Evolutionary conservation across 1,139 yeast species (phyloP), one percentile per base, ranked within the genome.

Genomic region (Cylindricascospora bacillispora): DNA sequence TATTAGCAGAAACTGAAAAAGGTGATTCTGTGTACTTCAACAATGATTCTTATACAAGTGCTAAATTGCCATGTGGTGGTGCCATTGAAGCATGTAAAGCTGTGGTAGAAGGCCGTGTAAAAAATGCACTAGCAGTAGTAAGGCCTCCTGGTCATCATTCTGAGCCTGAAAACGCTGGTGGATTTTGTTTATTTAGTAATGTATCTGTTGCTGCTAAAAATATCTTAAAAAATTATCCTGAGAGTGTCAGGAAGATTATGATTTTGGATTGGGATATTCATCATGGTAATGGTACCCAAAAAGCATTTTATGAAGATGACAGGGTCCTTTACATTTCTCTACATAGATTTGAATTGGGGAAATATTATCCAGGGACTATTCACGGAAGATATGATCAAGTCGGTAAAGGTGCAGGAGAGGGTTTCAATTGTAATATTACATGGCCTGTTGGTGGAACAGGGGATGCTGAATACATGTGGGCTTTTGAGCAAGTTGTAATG

Each of bases 71-170:
- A 11, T 89, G 97, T 53, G 99, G 99, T 33, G 97, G 98, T 17
- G 77, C 94, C 18, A 89, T 92, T 30, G 98, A 89, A 54, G 94
- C 95, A 1, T 86, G 97, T 54, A 73, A 75, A 43, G 95, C 97
- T 0, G 98, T 92, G 13, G 79, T 89, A 7, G 97, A 86, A 52
- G 94, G 95, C 1, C 62, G 66, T 35, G 97, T 86, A 18, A 85
- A 85, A 49, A 92, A 92, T 52, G 78, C 95, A 0, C 54, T 92
- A 34, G 99, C 98, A 0, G 82, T 92, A 10, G 95, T 92, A 10
- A 70, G 99, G 41, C 99, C 99, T 1, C 99, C 99, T 0, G 99
- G 99, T 2, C 99, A 92, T 57, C 99, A 92, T 52, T 97, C 98
- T 1, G 99, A 92, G 49, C 97, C 99, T 1, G 92, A 83, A 39